Evolutionary conservation across 129 eudicot species (phyloP).

Genomic region (Heracleum sosnowskyi): DNA sequence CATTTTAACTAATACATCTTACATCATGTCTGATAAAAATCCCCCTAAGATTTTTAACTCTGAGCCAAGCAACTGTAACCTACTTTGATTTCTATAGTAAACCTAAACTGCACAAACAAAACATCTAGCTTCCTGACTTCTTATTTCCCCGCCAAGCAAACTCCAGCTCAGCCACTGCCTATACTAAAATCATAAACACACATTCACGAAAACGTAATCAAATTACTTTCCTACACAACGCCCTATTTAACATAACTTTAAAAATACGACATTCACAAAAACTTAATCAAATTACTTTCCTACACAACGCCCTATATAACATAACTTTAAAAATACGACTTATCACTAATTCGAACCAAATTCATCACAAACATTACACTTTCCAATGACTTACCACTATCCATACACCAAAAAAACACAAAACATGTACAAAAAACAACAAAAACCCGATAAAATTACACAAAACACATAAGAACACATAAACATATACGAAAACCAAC

Average conservation of each 20-base stretch:
- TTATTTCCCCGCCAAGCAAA: neutral
- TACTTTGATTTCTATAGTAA: neutral
- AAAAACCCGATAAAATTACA: neutral
- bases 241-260: no score
- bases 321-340: no score
- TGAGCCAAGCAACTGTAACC: neutral
- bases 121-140: neutral
- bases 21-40: neutral
- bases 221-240: neutral
- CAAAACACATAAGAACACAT: no score
- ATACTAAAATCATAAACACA: neutral
- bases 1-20: neutral
- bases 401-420: neutral
- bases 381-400: neutral
- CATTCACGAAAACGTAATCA: neutral
- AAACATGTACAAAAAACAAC: neutral
- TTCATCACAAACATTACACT: constrained; percentile 29
- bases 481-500: neutral
- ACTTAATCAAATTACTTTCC: no score
- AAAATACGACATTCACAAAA: no score
- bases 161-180: neutral
- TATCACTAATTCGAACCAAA: no score
- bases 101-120: neutral
- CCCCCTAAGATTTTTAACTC: neutral
- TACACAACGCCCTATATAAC: no score